Evolutionary conservation across 1,284 basidiomycete genomes (phyloP), one percentile per base, ranked within the genome.

Genomic region (Bondarzewia mesenterica): DNA sequence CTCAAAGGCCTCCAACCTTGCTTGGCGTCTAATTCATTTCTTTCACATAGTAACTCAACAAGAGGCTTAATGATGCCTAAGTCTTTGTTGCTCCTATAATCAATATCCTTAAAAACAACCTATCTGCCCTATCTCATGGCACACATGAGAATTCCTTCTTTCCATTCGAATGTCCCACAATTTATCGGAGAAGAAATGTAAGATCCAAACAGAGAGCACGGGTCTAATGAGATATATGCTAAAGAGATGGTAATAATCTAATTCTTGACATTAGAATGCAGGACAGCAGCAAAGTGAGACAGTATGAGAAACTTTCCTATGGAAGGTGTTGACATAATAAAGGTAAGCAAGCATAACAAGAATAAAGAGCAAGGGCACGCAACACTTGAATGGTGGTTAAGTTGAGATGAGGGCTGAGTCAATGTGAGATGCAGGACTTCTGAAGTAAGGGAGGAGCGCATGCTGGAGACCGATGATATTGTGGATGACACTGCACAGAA

Each of bases 131-230:
- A 83, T 38, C 83, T 78, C 72, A 99, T 87, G 0, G 95, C 89
- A 42, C 89, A 87, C 5, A 95, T 84, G 41, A 99, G 73, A 0
- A 94, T 88, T 10, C 96, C 96, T 57, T 99, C 94, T 63, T 89
- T 89, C 89, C 94, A 99, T 60, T 95, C 91, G 58, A 99, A 99
- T 0, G 84, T 84, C 8, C 96, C 96, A 0, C 91, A 85, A 36
- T 81, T 78, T 1, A 79, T 85, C 0, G 88, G 74, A 0, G 94
- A 97, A 1, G 95, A 96, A 3, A 93, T 74, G 53, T 98, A 96
- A 2, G 93, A 95, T 5, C 96, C 96, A 27, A 99, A 77, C 1
- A 99, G 77, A 1, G 93, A 87, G 44, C 96, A 89, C 29, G 95
- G 87, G 61, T 99, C 96, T 47, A 99, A 78, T 2, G 90, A 96